Evolutionary conservation across 2,329 filamentous ascomycete species (phyloP).

Genomic region (Cladosporium phlei): DNA sequence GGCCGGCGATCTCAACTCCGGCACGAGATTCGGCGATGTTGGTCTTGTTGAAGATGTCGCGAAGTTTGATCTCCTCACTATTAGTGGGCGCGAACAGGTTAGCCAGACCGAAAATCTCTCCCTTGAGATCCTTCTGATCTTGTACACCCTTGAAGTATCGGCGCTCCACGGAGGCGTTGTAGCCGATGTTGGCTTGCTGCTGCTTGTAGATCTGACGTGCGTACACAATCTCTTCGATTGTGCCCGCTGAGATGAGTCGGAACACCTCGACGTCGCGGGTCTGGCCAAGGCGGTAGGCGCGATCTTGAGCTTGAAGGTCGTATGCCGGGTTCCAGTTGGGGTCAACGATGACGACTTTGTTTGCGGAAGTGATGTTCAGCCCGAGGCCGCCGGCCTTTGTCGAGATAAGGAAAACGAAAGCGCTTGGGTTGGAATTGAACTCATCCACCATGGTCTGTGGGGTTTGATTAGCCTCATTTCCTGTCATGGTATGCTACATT

Average conservation of each 20-base stretch:
- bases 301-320: constrained; percentile 91
- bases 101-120: constrained; percentile 85
- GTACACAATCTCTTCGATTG: constrained; percentile 95
- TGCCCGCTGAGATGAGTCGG: constrained; percentile 81
- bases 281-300: constrained; percentile 94
- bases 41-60: constrained; percentile 97
- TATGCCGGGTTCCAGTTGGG: constrained; percentile 97
- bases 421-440: constrained; percentile 80
- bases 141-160: constrained; percentile 95
- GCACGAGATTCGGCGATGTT: constrained; percentile 91
- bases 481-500: not conserved
- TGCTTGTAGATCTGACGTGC: constrained; percentile 98
- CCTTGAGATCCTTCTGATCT: constrained; percentile 73
- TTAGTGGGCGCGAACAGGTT: constrained; percentile 84
- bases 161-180: constrained; percentile 85
- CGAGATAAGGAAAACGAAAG: constrained; percentile 94
- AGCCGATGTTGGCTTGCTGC: constrained; percentile 96
- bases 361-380: constrained; percentile 93
- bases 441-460: constrained; percentile 65
- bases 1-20: constrained; percentile 72
- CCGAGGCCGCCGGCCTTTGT: constrained; percentile 91
- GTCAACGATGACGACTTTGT: constrained; percentile 96
- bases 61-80: constrained; percentile 72
- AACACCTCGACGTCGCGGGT: constrained; percentile 92
- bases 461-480: not conserved